Conservation (phyloP, 179 eudicot species). For the Amaranthus tricolor region DNA sequence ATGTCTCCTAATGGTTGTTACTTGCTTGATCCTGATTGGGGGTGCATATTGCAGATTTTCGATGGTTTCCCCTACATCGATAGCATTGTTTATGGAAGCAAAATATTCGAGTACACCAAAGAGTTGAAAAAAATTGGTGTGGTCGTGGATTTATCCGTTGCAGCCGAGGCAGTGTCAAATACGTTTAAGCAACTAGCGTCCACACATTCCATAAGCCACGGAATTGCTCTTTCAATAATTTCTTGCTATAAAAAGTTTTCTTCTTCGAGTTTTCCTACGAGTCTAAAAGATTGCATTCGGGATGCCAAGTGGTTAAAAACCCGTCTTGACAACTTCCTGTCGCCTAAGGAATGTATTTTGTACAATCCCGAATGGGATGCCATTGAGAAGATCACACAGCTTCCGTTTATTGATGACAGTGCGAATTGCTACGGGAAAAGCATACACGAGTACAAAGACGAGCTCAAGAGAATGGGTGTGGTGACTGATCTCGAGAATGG, state of each 20-base stretch:
- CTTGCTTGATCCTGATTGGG: slow-evolving; percentile 50
- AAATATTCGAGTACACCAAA: slow-evolving; percentile 28
- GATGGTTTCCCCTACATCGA: slow-evolving; percentile 50
- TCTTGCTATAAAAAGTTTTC: slow-evolving; percentile 35
- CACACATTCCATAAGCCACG: slow-evolving; percentile 29
- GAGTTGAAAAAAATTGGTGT: slow-evolving; percentile 50
- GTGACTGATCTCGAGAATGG: slow-evolving; percentile 38
- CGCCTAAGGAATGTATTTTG: slow-evolving; percentile 54
- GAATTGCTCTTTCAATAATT: slow-evolving; percentile 40
- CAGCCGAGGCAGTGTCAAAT: slow-evolving; percentile 34
- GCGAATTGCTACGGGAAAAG: slow-evolving; percentile 42
- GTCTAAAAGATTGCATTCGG: slow-evolving; percentile 34
- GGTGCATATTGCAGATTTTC: slow-evolving; percentile 51
- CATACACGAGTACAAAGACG: slow-evolving; percentile 43
- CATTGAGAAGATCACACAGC: slow-evolving; percentile 42
- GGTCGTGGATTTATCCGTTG: slow-evolving; percentile 43
- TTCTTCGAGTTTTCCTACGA: slow-evolving; percentile 27
- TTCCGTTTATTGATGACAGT: slow-evolving; percentile 70
- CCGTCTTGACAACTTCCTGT: slow-evolving; percentile 44
- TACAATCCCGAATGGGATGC: slow-evolving; percentile 49
- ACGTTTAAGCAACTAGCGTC: slow-evolving; percentile 43
- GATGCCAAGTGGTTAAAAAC: slow-evolving; percentile 58
- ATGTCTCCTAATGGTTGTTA: slow-evolving; percentile 44
- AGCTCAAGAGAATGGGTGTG: slow-evolving; percentile 55
- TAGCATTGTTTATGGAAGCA: slow-evolving; percentile 35